Evolutionary conservation across 2,329 filamentous ascomycete species (phyloP).

Genomic region (Camptophora hylomeconis): DNA sequence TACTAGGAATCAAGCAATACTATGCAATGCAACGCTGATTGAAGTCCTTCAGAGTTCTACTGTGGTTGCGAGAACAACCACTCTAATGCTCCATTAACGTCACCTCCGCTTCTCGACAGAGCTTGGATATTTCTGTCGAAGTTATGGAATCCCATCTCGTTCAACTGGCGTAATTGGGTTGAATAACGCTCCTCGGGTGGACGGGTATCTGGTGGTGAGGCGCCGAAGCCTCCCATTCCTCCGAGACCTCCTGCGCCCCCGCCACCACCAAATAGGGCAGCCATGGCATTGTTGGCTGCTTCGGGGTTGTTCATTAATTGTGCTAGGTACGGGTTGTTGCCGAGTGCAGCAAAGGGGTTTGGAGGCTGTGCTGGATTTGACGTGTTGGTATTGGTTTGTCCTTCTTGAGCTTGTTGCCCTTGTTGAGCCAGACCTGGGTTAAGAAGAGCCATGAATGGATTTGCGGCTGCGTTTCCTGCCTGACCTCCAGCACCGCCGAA

Average conservation of each 20-base stretch:
- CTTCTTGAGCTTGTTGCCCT: constrained; percentile 11
- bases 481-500: constrained; percentile 20
- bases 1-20: no score
- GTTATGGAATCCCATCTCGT: constrained; percentile 98
- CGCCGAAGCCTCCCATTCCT: constrained; percentile 13
- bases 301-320: constrained; percentile 35
- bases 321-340: constrained; percentile 42
- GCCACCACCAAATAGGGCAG: constrained; percentile 30
- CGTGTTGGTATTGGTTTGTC: constrained; percentile 13
- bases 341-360: constrained; percentile 23
- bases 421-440: constrained; percentile 27
- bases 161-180: constrained; percentile 78
- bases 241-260: constrained; percentile 26
- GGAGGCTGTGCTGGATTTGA: constrained; percentile 24
- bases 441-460: constrained; percentile 38
- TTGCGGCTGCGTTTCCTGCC: constrained; percentile 20
- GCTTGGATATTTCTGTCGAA: constrained; percentile 89
- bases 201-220: constrained; percentile 62
- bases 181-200: constrained; percentile 91
- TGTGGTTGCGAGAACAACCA: constrained; percentile 16
- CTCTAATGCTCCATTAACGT: constrained; percentile 62
- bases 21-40: no score
- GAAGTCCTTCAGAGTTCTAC: no score
- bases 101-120: constrained; percentile 76
- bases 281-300: constrained; percentile 44